phyloP scores from a whole-genome alignment of 768 basidiomycete genomes.

The Tremella mesenterica region DNA sequence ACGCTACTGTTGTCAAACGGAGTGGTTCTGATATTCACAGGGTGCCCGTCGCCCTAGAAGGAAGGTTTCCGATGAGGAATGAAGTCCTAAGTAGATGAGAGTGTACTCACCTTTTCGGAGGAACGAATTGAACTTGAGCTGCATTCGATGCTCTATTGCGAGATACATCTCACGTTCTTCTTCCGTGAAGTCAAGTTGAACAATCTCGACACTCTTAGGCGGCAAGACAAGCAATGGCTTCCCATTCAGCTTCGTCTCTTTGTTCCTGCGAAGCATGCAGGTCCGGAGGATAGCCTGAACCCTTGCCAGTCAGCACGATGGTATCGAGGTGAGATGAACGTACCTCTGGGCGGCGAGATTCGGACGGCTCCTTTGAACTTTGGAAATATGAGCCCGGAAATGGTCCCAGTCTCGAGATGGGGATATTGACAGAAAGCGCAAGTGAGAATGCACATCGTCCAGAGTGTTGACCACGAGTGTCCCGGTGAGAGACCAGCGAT shows the following conservation, averaged over 20 bases:
- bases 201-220: slow-evolving; percentile 51
- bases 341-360: slow-evolving; percentile 51
- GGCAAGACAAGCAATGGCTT: slow-evolving; percentile 61
- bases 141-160: slow-evolving; percentile 47
- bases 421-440: slow-evolving; percentile 48
- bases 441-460: slow-evolving; percentile 50
- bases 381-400: slow-evolving; percentile 49
- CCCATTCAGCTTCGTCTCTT: slow-evolving; percentile 59
- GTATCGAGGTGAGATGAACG: background rate
- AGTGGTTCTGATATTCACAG: too few relatives aligned
- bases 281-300: slow-evolving; percentile 52
- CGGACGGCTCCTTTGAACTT: slow-evolving; percentile 45
- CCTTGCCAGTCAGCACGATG: background rate
- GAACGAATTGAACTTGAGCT: slow-evolving; percentile 55
- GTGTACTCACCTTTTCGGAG: slow-evolving; percentile 11
- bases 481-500: slow-evolving; percentile 52
- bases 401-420: slow-evolving; percentile 56
- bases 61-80: background rate
- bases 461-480: slow-evolving; percentile 61
- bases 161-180: slow-evolving; percentile 62
- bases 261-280: slow-evolving; percentile 59
- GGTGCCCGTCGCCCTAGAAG: too few relatives aligned
- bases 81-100: background rate
- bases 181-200: slow-evolving; percentile 53
- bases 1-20: too few relatives aligned